Base-by-base conservation (phyloP, 2,329 filamentous ascomycete species). In the Monilinia vaccinii-corymbosi region DNA sequence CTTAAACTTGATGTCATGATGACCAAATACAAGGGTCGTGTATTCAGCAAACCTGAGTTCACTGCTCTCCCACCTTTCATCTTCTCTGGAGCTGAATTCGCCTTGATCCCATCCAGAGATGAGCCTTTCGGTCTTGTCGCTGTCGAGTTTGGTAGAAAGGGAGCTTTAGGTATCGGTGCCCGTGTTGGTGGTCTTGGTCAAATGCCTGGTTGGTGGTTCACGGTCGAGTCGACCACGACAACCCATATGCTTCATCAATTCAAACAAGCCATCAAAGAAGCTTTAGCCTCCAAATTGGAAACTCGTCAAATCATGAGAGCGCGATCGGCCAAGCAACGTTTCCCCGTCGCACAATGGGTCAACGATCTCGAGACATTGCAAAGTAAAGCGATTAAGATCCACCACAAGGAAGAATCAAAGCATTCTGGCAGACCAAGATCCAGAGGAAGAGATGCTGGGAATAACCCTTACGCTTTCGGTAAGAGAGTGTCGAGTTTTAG, bases 201-300 rank as follows among this genome's bases (percentile, higher is more conserved):
- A 68, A 87, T 87, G 84, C 85, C 85, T 23, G 85, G 85, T 28
- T 87, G 84, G 80, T 87, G 84, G 84, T 87, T 82, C 70, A 86
- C 84, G 0, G 81, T 87, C 60, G 85, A 87, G 69, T 85, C 82
- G 0, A 83, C 79, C 7, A 81, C 81, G 1, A 84, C 83, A 0
- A 78, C 78, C 47, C 84, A 87, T 73, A 73, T 86, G 47, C 75
- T 87, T 58, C 79, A 81, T 49, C 85, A 87, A 68, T 87, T 87
- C 75, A 84, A 82, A 70, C 76, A 78, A 64, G 82, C 84, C 14
- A 86, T 87, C 63, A 74, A 81, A n/a, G 78, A 78, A 56, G 85
- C 84, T 1, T 70, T 87, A 58, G 79, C 76, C 57, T 85, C 82
- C 1, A 81, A 81, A 64, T 72, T 73, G 16, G 75, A 81, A 40